Conservation (phyloP, 805 yeast species). For the Candida succiphila region DNA sequence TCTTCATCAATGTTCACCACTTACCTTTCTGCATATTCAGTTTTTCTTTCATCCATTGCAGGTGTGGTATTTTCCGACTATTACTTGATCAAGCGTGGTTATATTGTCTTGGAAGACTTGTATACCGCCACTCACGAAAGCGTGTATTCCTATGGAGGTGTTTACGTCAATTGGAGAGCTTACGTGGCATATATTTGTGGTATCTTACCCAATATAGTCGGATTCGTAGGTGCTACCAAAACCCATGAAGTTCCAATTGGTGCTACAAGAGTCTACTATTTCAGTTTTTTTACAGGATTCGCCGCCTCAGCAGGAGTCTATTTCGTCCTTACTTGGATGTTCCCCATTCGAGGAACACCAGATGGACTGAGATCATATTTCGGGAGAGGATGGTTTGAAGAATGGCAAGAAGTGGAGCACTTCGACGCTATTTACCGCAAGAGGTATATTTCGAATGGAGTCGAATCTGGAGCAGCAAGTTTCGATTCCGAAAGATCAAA, state of each 20-base stretch:
- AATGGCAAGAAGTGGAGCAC: constrained; percentile 53
- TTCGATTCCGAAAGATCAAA: too few species aligned
- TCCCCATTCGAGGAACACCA: constrained; percentile 40
- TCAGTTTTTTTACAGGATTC: constrained; percentile 75
- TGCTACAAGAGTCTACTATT: constrained; percentile 61
- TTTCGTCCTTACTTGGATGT: constrained; percentile 36
- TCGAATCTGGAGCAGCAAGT: too few species aligned
- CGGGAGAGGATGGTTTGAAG: constrained; percentile 53
- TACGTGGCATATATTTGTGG: constrained; percentile 73
- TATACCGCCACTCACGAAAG: constrained; percentile 36
- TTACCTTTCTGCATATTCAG: constrained; percentile 70
- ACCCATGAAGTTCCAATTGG: constrained; percentile 61
- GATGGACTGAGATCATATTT: constrained; percentile 22
- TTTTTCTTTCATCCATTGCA: constrained; percentile 74
- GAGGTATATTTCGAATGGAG: too few species aligned
- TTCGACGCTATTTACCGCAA: constrained; percentile 28
- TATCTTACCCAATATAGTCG: constrained; percentile 74
- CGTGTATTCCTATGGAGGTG: constrained; percentile 47
- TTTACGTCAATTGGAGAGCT: constrained; percentile 80
- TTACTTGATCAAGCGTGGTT: constrained; percentile 64
- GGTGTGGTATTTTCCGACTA: constrained; percentile 69
- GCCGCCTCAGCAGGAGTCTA: constrained; percentile 46
- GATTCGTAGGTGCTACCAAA: constrained; percentile 77
- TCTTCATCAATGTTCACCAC: constrained; percentile 69
- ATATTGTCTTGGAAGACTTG: constrained; percentile 51